Evolutionary conservation across 2,329 filamentous ascomycete genomes (phyloP).

Genomic region (Cadophora sp.): DNA sequence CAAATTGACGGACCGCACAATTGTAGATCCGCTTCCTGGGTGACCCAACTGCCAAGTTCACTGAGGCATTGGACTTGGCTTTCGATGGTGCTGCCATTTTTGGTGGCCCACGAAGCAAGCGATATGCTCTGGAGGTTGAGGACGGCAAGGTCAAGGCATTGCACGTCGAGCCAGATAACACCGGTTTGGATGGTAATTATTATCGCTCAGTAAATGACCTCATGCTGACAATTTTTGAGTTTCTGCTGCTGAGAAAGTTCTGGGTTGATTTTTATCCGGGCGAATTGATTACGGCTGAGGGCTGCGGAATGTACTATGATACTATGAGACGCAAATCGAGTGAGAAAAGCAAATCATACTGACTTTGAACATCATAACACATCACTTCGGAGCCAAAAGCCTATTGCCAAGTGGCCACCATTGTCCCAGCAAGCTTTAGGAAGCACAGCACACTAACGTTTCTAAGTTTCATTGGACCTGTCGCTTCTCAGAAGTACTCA

Average conservation of each 20-base stretch:
- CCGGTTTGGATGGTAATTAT: constrained; percentile 74
- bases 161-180: constrained; percentile 88
- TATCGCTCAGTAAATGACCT: background rate
- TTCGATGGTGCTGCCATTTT: constrained; percentile 85
- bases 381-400: too few relatives aligned
- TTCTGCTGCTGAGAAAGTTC: constrained; percentile 56
- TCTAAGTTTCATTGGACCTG: too few relatives aligned
- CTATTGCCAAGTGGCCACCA: background rate
- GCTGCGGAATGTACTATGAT: background rate
- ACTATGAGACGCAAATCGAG: constrained; percentile 2
- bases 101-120: constrained; percentile 82
- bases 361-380: background rate
- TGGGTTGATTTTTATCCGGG: constrained; percentile 43
- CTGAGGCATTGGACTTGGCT: constrained; percentile 79
- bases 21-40: constrained; percentile 86
- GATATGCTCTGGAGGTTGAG: constrained; percentile 84
- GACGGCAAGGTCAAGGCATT: constrained; percentile 83
- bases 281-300: background rate
- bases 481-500: too few relatives aligned
- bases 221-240: constrained; percentile 44
- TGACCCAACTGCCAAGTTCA: constrained; percentile 81
- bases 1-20: background rate
- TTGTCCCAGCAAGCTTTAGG: background rate
- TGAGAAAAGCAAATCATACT: background rate
- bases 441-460: too few relatives aligned